These are phyloP conservation scores for Trichoderma koningii DNA, from an alignment of 2,329 filamentous ascomycete genomes.

Conservation along the genomic window DNA sequence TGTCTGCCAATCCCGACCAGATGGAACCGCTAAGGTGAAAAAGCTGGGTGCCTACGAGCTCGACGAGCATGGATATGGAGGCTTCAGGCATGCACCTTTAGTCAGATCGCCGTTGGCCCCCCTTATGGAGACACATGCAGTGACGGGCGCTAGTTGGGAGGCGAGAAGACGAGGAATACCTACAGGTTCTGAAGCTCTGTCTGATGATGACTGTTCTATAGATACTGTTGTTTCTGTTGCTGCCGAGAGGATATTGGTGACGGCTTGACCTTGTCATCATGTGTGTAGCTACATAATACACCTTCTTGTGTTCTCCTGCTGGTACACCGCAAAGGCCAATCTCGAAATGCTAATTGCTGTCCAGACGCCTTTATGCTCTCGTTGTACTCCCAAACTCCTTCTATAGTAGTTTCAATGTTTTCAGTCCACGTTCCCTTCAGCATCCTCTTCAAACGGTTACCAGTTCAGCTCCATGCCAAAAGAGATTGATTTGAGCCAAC, in stretches of 20 bases:
- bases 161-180: background rate
- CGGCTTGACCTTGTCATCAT: too few relatives aligned
- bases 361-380: background rate
- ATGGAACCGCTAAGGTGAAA: conserved; percentile 6
- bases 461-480: background rate
- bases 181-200: too few relatives aligned
- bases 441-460: background rate
- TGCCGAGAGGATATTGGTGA: too few relatives aligned
- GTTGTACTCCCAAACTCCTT: background rate
- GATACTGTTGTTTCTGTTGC: too few relatives aligned
- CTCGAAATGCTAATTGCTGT: too few relatives aligned
- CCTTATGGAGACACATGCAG: conserved; percentile 2
- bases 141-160: background rate
- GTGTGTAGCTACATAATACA: too few relatives aligned
- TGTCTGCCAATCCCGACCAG: conserved; percentile 3
- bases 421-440: background rate
- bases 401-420: background rate
- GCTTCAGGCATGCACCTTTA: conserved; percentile 15
- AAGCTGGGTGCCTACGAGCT: conserved; percentile 10
- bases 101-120: conserved; percentile 11
- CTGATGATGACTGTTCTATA: too few relatives aligned
- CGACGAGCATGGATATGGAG: background rate
- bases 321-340: too few relatives aligned
- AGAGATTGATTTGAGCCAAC: background rate
- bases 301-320: too few relatives aligned